Conservation (phyloP, 768 basidiomycete species). For the Serendipita vermifera region DNA sequence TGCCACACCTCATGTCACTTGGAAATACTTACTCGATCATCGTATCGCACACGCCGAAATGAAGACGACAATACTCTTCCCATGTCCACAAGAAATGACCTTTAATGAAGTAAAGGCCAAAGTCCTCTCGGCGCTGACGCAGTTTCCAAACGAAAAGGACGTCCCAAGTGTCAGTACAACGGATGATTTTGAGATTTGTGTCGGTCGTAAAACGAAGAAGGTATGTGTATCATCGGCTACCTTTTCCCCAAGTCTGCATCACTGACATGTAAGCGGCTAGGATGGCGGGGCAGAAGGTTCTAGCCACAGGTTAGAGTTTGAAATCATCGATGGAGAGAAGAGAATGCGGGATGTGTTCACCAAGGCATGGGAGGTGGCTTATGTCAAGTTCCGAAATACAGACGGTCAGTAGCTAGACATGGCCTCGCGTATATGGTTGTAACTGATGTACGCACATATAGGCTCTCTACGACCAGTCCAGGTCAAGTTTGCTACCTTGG, state of each 20-base stretch:
- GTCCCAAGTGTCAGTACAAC: background rate
- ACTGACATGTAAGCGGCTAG: too few species aligned
- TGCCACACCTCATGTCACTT: background rate
- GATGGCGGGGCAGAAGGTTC: too few species aligned
- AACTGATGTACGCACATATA: background rate
- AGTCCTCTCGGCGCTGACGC: background rate
- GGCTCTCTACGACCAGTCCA: background rate
- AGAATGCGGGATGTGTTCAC: conserved; percentile 8
- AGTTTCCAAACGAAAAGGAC: conserved; percentile 5
- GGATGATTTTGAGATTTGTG: conserved; percentile 7
- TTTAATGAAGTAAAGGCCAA: conserved; percentile 3
- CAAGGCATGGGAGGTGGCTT: background rate
- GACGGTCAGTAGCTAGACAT: background rate
- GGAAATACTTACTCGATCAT: background rate
- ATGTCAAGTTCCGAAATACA: conserved; percentile 1
- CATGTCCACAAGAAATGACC: conserved; percentile 10
- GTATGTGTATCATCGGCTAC: too few species aligned
- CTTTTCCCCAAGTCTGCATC: background rate
- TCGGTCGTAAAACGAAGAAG: background rate
- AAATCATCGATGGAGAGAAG: conserved; percentile 6
- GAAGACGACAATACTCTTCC: background rate
- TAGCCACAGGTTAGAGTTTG: conserved; percentile 6
- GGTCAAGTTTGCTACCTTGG: background rate
- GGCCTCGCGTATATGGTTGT: background rate
- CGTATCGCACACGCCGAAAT: background rate